These are phyloP conservation scores for Pisolithus albus DNA, from an alignment of 768 basidiomycete species.

Conservation along the genomic window DNA sequence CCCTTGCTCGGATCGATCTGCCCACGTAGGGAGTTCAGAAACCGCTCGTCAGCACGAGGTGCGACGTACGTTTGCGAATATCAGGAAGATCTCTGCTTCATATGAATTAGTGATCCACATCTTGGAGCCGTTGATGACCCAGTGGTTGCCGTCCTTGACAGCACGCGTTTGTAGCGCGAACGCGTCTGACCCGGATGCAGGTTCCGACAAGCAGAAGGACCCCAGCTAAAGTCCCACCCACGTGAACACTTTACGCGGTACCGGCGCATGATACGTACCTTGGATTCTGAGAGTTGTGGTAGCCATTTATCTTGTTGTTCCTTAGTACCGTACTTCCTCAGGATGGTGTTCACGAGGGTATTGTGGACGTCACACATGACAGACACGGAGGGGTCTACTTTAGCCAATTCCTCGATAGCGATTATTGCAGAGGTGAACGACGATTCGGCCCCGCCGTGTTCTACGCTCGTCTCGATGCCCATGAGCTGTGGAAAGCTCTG, in stretches of 20 bases:
- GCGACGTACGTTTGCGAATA: slow-evolving; percentile 81
- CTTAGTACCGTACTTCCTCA: slow-evolving; percentile 78
- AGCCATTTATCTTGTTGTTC: slow-evolving; percentile 80
- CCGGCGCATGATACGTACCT: slow-evolving; percentile 38
- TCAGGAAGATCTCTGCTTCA: slow-evolving; percentile 86
- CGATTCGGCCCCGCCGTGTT: slow-evolving; percentile 79
- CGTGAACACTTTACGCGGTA: neutral
- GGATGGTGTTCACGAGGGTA: slow-evolving; percentile 92
- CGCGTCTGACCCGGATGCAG: slow-evolving; percentile 91
- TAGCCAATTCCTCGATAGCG: slow-evolving; percentile 66
- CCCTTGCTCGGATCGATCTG: slow-evolving; percentile 85
- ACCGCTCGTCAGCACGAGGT: neutral
- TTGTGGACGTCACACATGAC: slow-evolving; percentile 98
- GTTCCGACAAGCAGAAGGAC: slow-evolving; percentile 91
- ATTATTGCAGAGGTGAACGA: slow-evolving; percentile 96
- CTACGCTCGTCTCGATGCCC: slow-evolving; percentile 90
- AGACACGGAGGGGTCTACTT: slow-evolving; percentile 56
- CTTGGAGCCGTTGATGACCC: slow-evolving; percentile 93
- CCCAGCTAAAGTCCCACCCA: slow-evolving; percentile 57
- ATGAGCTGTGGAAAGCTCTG: slow-evolving; percentile 57
- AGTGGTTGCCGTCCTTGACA: slow-evolving; percentile 77
- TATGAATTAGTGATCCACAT: slow-evolving; percentile 99
- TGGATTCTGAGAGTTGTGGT: slow-evolving; percentile 64
- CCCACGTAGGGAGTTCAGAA: neutral
- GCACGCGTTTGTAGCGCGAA: slow-evolving; percentile 95